Percentiles rank a stretch among this genome's conserved stretches.
Evolutionary conservation across 306 rosid genomes (phyloP).

Genomic region (Gillenia trifoliata): DNA sequence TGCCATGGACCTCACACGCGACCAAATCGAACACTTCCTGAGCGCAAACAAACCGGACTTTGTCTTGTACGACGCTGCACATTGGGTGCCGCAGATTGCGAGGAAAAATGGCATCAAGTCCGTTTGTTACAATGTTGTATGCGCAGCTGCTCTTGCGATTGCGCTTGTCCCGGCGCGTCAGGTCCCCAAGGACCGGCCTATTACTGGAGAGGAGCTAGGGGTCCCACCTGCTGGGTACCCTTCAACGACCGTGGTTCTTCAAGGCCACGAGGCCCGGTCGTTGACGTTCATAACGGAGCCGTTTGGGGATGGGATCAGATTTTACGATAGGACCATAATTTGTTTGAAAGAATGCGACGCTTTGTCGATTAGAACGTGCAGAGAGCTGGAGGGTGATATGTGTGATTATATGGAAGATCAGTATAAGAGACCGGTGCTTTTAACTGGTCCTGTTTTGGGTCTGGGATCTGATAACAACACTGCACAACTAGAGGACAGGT

Average conservation of each 20-base stretch:
- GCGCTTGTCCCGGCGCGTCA: conserved; percentile 24
- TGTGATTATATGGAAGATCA: conserved; percentile 37
- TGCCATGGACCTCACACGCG: conserved; percentile 34
- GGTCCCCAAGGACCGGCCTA: conserved; percentile 13
- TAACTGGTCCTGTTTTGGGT: conserved; percentile 40
- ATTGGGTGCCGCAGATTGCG: conserved; percentile 37
- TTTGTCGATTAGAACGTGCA: conserved; percentile 42
- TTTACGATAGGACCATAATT: conserved; percentile 22
- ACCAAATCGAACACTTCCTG: conserved; percentile 17
- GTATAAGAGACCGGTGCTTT: conserved; percentile 24
- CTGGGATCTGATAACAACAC: neutral
- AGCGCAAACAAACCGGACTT: conserved; percentile 19
- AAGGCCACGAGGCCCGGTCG: conserved; percentile 22
- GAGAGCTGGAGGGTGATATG: conserved; percentile 38
- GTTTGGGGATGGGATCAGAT: conserved; percentile 36
- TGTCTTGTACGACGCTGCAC: conserved; percentile 36
- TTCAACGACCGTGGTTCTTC: conserved; percentile 36
- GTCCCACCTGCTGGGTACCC: conserved; percentile 48
- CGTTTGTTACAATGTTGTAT: conserved; percentile 32
- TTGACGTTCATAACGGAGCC: conserved; percentile 27
- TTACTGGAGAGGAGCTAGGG: conserved; percentile 35
- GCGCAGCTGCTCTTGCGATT: conserved; percentile 6
- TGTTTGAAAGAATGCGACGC: conserved; percentile 37
- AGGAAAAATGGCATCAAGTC: conserved; percentile 20
- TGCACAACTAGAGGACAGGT: conserved; percentile 13